Conservation (phyloP, 140 eudicot genomes). For the Erigeron philadelphicus region DNA sequence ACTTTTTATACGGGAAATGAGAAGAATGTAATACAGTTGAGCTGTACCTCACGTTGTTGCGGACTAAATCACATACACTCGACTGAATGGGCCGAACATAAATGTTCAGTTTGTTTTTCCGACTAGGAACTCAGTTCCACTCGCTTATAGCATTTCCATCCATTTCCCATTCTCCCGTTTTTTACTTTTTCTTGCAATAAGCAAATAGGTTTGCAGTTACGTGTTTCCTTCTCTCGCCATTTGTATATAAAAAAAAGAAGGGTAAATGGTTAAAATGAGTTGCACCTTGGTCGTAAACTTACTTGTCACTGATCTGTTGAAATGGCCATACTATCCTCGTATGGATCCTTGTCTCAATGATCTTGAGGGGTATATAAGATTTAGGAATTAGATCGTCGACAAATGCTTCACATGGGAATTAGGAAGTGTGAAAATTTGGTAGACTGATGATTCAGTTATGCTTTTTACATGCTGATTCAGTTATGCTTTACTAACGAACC, state of each 20-base stretch:
- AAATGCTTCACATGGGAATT: no score
- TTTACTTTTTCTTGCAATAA: background rate
- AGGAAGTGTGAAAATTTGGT: background rate
- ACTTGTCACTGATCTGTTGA: constrained; percentile 4
- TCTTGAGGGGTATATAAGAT: background rate
- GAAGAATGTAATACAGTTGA: background rate
- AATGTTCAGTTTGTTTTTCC: background rate
- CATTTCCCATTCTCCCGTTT: background rate
- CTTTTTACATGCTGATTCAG: background rate
- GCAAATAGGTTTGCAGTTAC: background rate
- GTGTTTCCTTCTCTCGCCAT: background rate
- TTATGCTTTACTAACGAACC: background rate
- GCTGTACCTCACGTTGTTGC: background rate
- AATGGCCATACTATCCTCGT: background rate
- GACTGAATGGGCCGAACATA: background rate
- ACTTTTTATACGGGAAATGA: background rate
- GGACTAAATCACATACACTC: background rate
- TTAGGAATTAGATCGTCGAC: background rate
- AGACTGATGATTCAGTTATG: background rate
- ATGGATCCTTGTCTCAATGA: background rate
- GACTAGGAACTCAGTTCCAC: background rate
- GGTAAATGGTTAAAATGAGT: background rate
- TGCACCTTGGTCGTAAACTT: background rate
- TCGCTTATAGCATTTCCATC: background rate
- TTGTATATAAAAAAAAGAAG: background rate